Percentiles rank a stretch among this genome's conserved stretches.
phyloP scores from a whole-genome alignment of 352 stramenopile species.

The Phytophthora europaea region DNA sequence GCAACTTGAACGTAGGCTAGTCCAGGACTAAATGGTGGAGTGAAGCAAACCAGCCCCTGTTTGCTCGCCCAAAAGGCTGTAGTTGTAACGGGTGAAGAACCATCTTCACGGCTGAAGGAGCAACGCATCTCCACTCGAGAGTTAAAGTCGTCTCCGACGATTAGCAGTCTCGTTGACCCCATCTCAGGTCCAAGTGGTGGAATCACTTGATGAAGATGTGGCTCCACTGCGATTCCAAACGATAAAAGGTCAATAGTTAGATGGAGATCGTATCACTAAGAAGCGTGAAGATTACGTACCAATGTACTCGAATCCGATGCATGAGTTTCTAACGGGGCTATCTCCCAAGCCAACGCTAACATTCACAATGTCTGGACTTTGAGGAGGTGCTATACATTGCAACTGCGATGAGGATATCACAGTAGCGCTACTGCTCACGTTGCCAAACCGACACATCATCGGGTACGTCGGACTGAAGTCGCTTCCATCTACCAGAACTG shows the following conservation, averaged over 20 bases:
- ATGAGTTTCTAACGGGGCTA: neutral
- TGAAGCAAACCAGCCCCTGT: conserved; percentile 34
- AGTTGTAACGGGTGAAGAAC: conserved; percentile 4
- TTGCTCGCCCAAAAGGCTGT: conserved; percentile 33
- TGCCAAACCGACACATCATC: conserved; percentile 48
- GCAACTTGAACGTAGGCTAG: conserved; percentile 25
- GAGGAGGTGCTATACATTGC: conserved; percentile 36
- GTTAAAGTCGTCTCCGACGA: conserved; percentile 41
- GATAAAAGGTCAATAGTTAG: neutral
- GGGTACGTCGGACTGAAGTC: conserved; percentile 40
- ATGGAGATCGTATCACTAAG: neutral
- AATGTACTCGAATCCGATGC: conserved; percentile 44
- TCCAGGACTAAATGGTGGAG: conserved; percentile 31
- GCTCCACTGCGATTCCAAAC: conserved; percentile 37
- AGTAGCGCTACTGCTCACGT: conserved; percentile 14
- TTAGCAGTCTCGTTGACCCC: conserved; percentile 40
- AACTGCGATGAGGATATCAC: conserved; percentile 36
- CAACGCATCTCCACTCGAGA: conserved; percentile 23
- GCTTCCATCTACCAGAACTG: conserved; percentile 39
- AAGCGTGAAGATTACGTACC: conserved; percentile 26
- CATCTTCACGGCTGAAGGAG: conserved; percentile 21
- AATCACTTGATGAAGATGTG: conserved; percentile 33
- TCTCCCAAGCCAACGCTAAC: conserved; percentile 26
- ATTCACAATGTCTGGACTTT: conserved; percentile 12
- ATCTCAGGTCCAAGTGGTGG: conserved; percentile 43